phyloP scores from a whole-genome alignment of 2,329 filamentous ascomycete species.

The Cladobotryum mycophilum region DNA sequence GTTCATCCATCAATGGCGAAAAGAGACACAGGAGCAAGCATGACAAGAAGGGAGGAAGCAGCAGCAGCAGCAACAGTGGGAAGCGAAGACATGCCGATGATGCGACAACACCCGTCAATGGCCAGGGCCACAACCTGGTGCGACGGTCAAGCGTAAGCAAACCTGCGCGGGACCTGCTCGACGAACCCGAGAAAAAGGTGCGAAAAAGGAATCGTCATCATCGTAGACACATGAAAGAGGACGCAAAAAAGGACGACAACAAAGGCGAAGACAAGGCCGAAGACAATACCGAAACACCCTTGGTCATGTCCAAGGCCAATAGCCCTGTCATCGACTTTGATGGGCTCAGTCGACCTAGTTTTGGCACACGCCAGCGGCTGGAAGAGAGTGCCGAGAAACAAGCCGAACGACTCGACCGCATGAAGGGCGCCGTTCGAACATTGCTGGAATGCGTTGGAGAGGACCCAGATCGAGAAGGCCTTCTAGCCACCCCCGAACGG shows the following conservation, averaged over 20 bases:
- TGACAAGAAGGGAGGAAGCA: neutral
- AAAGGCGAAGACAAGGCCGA: neutral
- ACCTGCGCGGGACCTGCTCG: constrained; percentile 54
- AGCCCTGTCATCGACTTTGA: constrained; percentile 57
- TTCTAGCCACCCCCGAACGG: constrained; percentile 66
- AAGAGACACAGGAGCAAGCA: neutral
- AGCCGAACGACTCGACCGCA: constrained; percentile 47
- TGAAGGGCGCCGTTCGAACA: constrained; percentile 57
- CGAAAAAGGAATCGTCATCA: constrained; percentile 9
- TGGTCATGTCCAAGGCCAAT: constrained; percentile 21
- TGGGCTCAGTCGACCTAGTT: constrained; percentile 53
- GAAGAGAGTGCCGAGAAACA: constrained; percentile 45
- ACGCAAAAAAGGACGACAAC: neutral
- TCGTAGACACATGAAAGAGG: constrained; percentile 5
- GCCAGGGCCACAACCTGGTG: constrained; percentile 2
- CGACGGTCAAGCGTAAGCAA: constrained; percentile 52
- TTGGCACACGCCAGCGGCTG: constrained; percentile 57
- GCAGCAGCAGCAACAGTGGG: neutral
- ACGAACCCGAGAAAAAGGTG: constrained; percentile 39
- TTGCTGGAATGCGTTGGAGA: constrained; percentile 64
- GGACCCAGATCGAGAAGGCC: constrained; percentile 58
- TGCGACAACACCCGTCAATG: neutral
- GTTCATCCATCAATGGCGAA: neutral
- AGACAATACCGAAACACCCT: neutral
- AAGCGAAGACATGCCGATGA: neutral